Conservation (phyloP, 306 rosid genomes). For the Vicia sativa region DNA sequence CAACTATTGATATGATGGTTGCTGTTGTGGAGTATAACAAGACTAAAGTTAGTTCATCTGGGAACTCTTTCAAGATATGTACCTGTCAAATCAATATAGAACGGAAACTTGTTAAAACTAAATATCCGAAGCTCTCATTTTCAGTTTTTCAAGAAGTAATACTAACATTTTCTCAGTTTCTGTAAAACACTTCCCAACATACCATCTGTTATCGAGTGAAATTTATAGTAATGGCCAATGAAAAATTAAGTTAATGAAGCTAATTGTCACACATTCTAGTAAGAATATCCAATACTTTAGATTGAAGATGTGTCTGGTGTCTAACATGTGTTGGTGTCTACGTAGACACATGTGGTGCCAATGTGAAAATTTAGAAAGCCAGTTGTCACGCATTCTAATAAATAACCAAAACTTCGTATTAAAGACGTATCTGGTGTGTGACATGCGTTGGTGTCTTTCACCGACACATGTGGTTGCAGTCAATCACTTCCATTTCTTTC, state of each 20-base stretch:
- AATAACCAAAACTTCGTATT: too few species aligned
- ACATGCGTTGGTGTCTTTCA: too few species aligned
- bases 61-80: slow-evolving; percentile 79
- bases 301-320: background rate
- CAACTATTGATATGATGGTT: slow-evolving; percentile 54
- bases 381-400: too few species aligned
- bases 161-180: background rate
- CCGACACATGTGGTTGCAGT: too few species aligned
- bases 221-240: too few species aligned
- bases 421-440: too few species aligned
- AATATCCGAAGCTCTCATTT: background rate
- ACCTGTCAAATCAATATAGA: slow-evolving; percentile 50
- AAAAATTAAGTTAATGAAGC: background rate
- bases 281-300: background rate
- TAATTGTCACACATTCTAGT: background rate
- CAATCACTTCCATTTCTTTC: too few species aligned
- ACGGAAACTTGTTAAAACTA: background rate
- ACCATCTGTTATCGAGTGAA: too few species aligned
- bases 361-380: too few species aligned
- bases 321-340: background rate
- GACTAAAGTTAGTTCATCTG: slow-evolving; percentile 70
- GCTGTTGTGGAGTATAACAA: slow-evolving; percentile 66
- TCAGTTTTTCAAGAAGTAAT: too few species aligned
- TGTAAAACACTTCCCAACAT: background rate
- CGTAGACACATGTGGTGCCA: too few species aligned